A percentile compares a stretch with the other conserved stretches of the same genome.
phyloP scores from a whole-genome alignment of 768 basidiomycete species.

The Tricholoma bakamatsutake region DNA sequence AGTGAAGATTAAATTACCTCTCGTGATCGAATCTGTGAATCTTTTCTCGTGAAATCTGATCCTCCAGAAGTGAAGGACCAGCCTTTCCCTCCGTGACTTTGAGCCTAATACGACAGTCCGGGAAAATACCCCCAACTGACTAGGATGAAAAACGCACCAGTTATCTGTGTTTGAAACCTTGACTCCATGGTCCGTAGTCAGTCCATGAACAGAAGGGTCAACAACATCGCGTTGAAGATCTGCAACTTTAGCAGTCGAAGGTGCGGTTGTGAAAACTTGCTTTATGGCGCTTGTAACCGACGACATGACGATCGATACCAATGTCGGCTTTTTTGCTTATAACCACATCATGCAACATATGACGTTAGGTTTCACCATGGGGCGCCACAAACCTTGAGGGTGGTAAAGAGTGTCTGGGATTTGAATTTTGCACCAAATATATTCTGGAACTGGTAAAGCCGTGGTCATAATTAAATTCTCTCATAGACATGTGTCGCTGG shows the following conservation, averaged over 20 bases:
- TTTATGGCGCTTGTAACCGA: slow-evolving; percentile 6
- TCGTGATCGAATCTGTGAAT: slow-evolving; percentile 82
- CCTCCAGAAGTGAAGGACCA: slow-evolving; percentile 76
- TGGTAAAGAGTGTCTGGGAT: not conserved
- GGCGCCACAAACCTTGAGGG: not conserved
- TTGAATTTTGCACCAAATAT: not conserved
- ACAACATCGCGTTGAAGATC: slow-evolving; percentile 30
- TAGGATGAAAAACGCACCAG: slow-evolving; percentile 35
- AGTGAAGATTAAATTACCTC: slow-evolving; percentile 26
- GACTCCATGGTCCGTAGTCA: slow-evolving; percentile 63
- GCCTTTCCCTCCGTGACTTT: slow-evolving; percentile 40
- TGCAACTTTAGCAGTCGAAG: slow-evolving; percentile 26
- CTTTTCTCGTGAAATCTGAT: slow-evolving; percentile 70
- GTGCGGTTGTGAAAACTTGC: slow-evolving; percentile 19
- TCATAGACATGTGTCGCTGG: no score
- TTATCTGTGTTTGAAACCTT: slow-evolving; percentile 58
- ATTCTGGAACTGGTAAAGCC: not conserved
- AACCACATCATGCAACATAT: not conserved
- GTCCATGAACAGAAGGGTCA: slow-evolving; percentile 19
- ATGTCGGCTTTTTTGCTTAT: not conserved
- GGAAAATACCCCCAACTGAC: not conserved
- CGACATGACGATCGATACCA: not conserved
- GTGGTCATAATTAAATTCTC: no score
- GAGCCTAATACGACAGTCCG: slow-evolving; percentile 35
- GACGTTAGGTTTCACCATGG: not conserved